A percentile compares a stretch with the other conserved stretches of the same genome.
Conservation (phyloP, 176 grass and related monocot species). For the Eragrostis curvula region DNA sequence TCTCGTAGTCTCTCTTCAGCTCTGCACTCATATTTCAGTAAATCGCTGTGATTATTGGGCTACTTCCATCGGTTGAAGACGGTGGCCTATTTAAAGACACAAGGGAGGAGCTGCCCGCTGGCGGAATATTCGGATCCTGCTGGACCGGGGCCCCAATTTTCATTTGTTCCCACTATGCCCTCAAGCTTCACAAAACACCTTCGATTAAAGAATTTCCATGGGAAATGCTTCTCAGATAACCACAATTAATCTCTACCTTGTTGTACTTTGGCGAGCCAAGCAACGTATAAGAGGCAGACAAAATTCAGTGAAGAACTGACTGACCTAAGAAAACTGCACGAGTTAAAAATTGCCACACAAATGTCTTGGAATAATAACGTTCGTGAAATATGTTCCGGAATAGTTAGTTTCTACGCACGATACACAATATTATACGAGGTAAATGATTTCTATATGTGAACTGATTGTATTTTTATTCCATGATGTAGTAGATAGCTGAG, state of each 20-base stretch:
- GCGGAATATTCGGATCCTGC: conserved; percentile 60
- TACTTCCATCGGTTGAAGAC: neutral
- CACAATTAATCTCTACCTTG: neutral
- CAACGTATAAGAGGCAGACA: neutral
- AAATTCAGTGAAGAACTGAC: neutral
- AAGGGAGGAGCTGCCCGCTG: neutral
- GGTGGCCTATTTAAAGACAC: conserved; percentile 51
- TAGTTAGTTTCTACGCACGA: neutral
- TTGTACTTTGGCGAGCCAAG: no score
- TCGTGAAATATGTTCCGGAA: neutral
- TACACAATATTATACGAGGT: no score
- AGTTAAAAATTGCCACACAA: neutral
- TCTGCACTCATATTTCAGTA: conserved; percentile 57
- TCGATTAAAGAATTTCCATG: neutral
- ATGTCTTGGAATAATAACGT: neutral
- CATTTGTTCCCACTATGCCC: conserved; percentile 23
- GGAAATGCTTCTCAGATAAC: neutral
- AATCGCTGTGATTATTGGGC: conserved; percentile 23
- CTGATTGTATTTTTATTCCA: neutral
- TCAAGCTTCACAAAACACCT: neutral
- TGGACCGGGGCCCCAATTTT: no score
- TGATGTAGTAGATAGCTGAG: no score
- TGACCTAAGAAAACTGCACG: neutral
- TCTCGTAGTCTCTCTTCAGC: conserved; percentile 72
- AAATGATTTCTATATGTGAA: neutral